These are phyloP conservation scores for Elsinoe perseae DNA, from an alignment of 2,329 filamentous ascomycete genomes.

Conservation along the genomic window DNA sequence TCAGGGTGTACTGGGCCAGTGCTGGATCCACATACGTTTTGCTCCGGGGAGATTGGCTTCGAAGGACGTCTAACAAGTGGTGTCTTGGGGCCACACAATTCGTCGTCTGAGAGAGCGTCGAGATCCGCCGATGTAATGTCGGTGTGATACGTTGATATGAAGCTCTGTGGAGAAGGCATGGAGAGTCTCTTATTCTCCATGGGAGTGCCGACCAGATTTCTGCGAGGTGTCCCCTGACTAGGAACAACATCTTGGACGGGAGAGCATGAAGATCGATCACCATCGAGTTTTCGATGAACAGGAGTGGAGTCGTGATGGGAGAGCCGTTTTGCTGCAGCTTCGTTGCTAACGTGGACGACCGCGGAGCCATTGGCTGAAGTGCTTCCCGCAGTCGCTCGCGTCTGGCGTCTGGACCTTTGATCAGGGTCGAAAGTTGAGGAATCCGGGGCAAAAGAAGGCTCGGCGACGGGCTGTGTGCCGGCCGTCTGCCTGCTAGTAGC, in stretches of 20 bases:
- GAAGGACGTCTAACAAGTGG: slow-evolving; percentile 12
- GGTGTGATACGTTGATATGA: background rate
- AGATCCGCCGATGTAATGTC: background rate
- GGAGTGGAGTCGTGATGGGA: background rate
- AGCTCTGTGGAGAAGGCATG: background rate
- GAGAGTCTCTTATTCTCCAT: slow-evolving; percentile 12
- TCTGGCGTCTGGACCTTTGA: background rate
- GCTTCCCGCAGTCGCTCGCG: background rate
- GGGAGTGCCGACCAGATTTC: background rate
- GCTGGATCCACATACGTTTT: background rate
- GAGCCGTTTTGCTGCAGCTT: slow-evolving; percentile 6
- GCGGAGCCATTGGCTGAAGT: background rate
- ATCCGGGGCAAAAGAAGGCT: background rate
- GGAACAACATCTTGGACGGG: background rate
- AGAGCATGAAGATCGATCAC: background rate
- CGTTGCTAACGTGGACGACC: background rate
- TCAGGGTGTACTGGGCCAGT: background rate
- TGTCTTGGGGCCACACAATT: slow-evolving; percentile 20
- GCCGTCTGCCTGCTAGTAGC: background rate
- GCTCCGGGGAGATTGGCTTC: background rate
- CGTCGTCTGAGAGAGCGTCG: slow-evolving; percentile 18
- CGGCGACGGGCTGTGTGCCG: background rate
- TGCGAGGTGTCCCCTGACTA: slow-evolving; percentile 6
- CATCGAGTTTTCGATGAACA: background rate
- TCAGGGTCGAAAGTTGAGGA: background rate